phyloP scores from a whole-genome alignment of 768 basidiomycete species.

The Russula vinacea region DNA sequence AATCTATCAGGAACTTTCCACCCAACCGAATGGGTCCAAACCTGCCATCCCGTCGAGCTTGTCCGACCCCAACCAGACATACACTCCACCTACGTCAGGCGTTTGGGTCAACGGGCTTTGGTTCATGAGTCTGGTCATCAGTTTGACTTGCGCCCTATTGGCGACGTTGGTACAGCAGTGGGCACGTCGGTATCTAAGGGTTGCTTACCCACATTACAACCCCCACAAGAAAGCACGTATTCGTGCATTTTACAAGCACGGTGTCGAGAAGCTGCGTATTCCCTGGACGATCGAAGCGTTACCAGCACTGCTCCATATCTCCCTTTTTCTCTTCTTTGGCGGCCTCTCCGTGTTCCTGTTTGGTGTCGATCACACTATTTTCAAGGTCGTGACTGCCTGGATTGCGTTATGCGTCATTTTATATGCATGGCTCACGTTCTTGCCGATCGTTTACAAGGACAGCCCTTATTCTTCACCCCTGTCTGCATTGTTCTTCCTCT shows the following conservation, averaged over 20 bases:
- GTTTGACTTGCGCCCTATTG: slow-evolving; percentile 43
- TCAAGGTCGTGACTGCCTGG: slow-evolving; percentile 15
- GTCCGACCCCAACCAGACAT: slow-evolving; percentile 10
- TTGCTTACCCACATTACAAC: slow-evolving; percentile 35
- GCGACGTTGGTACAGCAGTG: slow-evolving; percentile 52
- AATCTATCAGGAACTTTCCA: slow-evolving; percentile 5
- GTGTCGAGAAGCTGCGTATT: slow-evolving; percentile 43
- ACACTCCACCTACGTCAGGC: slow-evolving; percentile 33
- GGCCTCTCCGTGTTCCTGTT: slow-evolving; percentile 47
- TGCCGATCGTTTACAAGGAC: slow-evolving; percentile 14
- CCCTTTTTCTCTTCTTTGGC: slow-evolving; percentile 52
- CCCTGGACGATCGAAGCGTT: slow-evolving; percentile 43
- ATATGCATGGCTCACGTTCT: slow-evolving; percentile 25
- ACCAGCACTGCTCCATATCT: slow-evolving; percentile 48
- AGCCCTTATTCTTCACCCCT: slow-evolving; percentile 16
- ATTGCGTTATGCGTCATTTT: slow-evolving; percentile 19
- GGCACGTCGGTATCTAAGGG: slow-evolving; percentile 41
- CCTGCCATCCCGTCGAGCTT: not conserved
- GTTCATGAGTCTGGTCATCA: slow-evolving; percentile 40
- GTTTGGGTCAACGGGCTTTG: slow-evolving; percentile 44
- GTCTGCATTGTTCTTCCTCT: not conserved
- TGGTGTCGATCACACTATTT: slow-evolving; percentile 31
- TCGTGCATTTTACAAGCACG: slow-evolving; percentile 39
- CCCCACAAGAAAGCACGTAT: slow-evolving; percentile 41
- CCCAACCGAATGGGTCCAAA: slow-evolving; percentile 1